Base-by-base conservation (phyloP, 768 basidiomycete genomes). In the Porpolomopsis calyptriformis region DNA sequence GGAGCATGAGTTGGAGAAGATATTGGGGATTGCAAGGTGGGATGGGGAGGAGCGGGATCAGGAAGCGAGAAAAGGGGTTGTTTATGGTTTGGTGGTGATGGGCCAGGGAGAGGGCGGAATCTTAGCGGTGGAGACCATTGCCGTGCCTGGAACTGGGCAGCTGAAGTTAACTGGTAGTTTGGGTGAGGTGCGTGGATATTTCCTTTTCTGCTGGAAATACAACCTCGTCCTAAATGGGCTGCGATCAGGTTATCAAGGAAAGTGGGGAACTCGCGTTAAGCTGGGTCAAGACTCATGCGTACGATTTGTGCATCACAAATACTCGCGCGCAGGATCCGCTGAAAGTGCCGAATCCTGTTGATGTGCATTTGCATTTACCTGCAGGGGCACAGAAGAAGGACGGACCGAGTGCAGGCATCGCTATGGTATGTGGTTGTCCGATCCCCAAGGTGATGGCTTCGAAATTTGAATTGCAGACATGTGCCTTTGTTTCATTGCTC, bases 321-420 rank as follows among this genome's bases (percentile, higher is more conserved):
- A 68, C 73, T 25, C 74, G 77, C 40, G 66, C 74, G 27, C 76
- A 84, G 27, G 86, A 90, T 55, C 82, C 86, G 12, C 65, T 94
- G 52, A 82, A 84, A 55, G 70, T 78, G 6, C 80, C 80, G 0
- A 74, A 84, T 43, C 63, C 70, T 18, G 75, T 91, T 38, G 90
- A 97, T 57, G 66, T 97, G 8, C 92, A 97, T 55, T 65, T 92
- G 12, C 92, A 96, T 57, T 68, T 94, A 7, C 93, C 92, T 1
- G 75, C 85, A 1, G 93, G 92, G 0, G 85, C 89, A 2, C 85
- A 91, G 62, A 89, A 82, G 73, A 96, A 94, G 66, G 91, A 94
- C 55, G 91, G 92, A 0, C 90, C 91, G 0, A 88, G 85, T 56
- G 91, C 90, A 0, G 91, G 91, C 2, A 72, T 93, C 19, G 86